These are phyloP conservation scores for Helotiales sp. DNA, from an alignment of 2,329 filamentous ascomycete genomes.

Conservation along the genomic window DNA sequence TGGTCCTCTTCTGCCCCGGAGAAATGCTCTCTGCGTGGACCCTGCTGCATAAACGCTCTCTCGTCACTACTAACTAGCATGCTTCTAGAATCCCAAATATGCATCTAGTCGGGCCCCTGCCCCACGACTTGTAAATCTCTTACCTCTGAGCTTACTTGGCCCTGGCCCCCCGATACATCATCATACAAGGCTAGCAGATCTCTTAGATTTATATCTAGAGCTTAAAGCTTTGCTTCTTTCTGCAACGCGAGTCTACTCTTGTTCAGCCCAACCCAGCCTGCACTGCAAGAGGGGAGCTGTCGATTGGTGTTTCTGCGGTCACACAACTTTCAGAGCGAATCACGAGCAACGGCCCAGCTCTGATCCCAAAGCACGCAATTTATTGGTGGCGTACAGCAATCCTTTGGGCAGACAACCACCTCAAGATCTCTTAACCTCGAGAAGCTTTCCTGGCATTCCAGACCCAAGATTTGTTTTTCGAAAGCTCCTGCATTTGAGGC, in stretches of 20 bases:
- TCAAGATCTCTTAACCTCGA: neutral
- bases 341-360: neutral
- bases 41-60: no score
- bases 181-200: neutral
- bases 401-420: neutral
- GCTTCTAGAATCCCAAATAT: no score
- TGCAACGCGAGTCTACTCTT: neutral
- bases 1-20: no score
- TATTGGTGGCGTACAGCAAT: slow-evolving; percentile 26
- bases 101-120: no score
- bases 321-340: neutral
- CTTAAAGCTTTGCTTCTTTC: neutral
- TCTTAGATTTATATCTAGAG: neutral
- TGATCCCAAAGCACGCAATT: slow-evolving; percentile 27
- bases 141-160: no score
- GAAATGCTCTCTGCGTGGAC: no score
- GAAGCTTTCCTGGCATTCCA: neutral
- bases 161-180: neutral
- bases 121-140: neutral
- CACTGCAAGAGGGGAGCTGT: neutral
- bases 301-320: neutral
- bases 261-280: neutral
- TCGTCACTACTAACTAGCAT: no score
- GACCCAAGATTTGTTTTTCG: slow-evolving; percentile 5
- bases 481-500: neutral